Evolutionary conservation across 192 early-diverging fungal genomes (phyloP), one percentile per base, ranked within the genome.

Genomic region (Endogone sp.): DNA sequence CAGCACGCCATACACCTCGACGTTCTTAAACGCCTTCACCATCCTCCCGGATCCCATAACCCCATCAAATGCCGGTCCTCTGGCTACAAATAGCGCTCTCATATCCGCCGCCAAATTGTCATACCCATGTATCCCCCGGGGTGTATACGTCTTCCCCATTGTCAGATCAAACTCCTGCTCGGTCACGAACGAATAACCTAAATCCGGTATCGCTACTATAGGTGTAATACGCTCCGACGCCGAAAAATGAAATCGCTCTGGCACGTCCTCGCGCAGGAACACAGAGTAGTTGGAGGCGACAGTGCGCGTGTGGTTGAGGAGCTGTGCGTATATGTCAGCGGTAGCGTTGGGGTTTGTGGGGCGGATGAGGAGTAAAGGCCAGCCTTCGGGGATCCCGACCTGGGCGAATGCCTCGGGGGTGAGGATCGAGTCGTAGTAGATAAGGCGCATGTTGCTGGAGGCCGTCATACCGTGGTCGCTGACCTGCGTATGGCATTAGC

Each of bases 391-490:
- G 26, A 80, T 78, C 16, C 65, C 76, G 0, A 94, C 66, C 4
- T 70, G 67, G 25, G 79, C 70, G n/a, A 80, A 63, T 0, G 79
- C 56, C 20, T 79, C 54, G 16, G 70, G 62, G 8, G 79, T 71
- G 2, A 80, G 71, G 27, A 82, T 67, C 58, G 89, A 83, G 59
- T 95, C 93, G 60, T 94, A 78, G 71, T 88, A 93, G 44, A 96
- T 86, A 28, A 87, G 80, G 54, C 84, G 71, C 4, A 76, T 64
- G 28, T 55, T 66, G 27, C 79, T 74, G 0, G 79, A 74, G 37
- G 81, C 78, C 0, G 89, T 77, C 95, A 98, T 98, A 4, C 95
- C 95, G 56, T 98, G 95, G 74, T 98, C 95, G 70, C 92, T 94
- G 30, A 89, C 81, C 55, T 89, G 65, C 63, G 82, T 67, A 13